Evolutionary conservation across 1,139 yeast genomes (phyloP).

Genomic region (Debaryomyces singareniensis): DNA sequence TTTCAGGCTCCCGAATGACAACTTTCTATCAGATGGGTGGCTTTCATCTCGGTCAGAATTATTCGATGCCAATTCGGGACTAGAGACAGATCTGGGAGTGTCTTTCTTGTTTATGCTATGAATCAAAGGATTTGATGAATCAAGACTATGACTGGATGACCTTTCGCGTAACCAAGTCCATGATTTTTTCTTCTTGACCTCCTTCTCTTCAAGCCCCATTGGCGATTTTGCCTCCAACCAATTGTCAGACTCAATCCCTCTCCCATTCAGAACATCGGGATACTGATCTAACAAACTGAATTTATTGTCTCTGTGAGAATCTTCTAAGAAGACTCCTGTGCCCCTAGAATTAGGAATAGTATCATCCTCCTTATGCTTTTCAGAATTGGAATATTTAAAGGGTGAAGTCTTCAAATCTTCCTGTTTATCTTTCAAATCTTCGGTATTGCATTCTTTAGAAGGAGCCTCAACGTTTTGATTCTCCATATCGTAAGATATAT

Average conservation of each 20-base stretch:
- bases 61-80: constrained; percentile 19
- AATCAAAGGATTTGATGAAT: no score
- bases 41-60: background rate
- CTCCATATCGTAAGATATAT: background rate
- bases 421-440: background rate
- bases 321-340: background rate
- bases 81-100: constrained; percentile 35
- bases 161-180: constrained; percentile 39
- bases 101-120: no score
- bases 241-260: background rate
- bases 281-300: background rate
- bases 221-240: constrained; percentile 1
- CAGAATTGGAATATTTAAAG: background rate
- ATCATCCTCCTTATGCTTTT: no score
- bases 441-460: background rate
- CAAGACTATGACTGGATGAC: constrained; percentile 19
- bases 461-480: background rate
- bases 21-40: background rate
- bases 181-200: constrained; percentile 28
- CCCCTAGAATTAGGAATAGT: background rate
- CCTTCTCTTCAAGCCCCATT: constrained; percentile 2
- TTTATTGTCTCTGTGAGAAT: background rate
- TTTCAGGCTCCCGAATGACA: background rate
- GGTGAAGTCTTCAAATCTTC: background rate
- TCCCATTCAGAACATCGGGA: background rate